Conservation (phyloP, 805 yeast species). For the Starmerella floricola region DNA sequence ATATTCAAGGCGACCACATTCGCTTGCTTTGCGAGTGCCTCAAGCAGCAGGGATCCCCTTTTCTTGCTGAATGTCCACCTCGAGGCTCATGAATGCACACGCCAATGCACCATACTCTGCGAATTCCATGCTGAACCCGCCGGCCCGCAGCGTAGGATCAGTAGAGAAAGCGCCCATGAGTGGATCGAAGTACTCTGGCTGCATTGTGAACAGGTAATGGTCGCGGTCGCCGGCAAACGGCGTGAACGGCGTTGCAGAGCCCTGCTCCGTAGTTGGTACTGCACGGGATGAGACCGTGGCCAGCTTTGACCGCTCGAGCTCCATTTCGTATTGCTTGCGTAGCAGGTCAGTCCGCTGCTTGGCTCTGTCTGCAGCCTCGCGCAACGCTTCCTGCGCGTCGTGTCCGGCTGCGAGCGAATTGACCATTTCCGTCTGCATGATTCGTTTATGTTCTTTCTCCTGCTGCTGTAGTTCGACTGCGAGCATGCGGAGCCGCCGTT, state of each 20-base stretch:
- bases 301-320: conserved; percentile 25
- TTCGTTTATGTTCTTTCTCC: conserved; percentile 32
- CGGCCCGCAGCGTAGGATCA: conserved; percentile 57
- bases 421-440: conserved; percentile 45
- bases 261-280: conserved; percentile 16
- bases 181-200: conserved; percentile 49
- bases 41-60: conserved; percentile 25
- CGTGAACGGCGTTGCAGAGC: conserved; percentile 55
- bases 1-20: no score
- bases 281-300: conserved; percentile 17
- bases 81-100: conserved; percentile 83
- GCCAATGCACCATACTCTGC: conserved; percentile 68
- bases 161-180: conserved; percentile 38
- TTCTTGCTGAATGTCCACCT: conserved; percentile 62
- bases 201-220: conserved; percentile 41
- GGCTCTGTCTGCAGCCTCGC: conserved; percentile 41
- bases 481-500: conserved; percentile 36
- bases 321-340: conserved; percentile 44
- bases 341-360: conserved; percentile 54
- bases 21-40: no score
- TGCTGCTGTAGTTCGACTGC: conserved; percentile 56
- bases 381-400: conserved; percentile 39
- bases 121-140: conserved; percentile 64
- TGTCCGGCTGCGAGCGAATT: conserved; percentile 39
- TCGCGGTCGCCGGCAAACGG: conserved; percentile 83